phyloP scores from a whole-genome alignment of 2,329 filamentous ascomycete genomes.

The Endocalyx cinctus region DNA sequence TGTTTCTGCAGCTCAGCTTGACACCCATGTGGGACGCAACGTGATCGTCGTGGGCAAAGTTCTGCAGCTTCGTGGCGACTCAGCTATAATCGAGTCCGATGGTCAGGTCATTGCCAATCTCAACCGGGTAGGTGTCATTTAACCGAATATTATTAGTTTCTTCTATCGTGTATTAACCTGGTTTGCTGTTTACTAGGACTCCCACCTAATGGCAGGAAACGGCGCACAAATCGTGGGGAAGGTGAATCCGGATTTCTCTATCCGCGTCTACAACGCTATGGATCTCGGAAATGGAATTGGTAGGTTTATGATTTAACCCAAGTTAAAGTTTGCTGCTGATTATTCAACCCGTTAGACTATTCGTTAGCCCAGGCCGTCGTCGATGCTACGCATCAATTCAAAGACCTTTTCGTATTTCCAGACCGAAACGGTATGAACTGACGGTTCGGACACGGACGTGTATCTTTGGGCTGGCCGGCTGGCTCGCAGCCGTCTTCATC shows the following conservation, averaged over 20 bases:
- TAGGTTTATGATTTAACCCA: conserved; percentile 39
- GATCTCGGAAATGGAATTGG: conserved; percentile 68
- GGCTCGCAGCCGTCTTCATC: conserved; percentile 16
- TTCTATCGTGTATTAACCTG: no score
- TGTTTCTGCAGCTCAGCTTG: conserved; percentile 74
- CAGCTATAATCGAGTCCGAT: conserved; percentile 73
- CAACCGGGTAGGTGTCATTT: conserved; percentile 55
- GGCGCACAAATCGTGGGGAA: conserved; percentile 76
- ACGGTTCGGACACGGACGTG: conserved; percentile 27
- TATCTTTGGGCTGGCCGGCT: conserved; percentile 36
- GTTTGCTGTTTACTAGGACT: no score
- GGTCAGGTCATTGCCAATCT: conserved; percentile 71
- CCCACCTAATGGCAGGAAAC: conserved; percentile 64
- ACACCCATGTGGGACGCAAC: conserved; percentile 67
- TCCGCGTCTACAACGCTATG: conserved; percentile 65
- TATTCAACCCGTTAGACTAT: conserved; percentile 54
- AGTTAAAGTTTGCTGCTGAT: conserved; percentile 1
- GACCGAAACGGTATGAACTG: conserved; percentile 30
- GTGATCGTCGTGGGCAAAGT: conserved; percentile 87
- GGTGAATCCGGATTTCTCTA: conserved; percentile 66
- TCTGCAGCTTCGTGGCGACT: conserved; percentile 73
- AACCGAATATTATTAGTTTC: no score
- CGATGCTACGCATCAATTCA: conserved; percentile 77
- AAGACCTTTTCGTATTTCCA: conserved; percentile 70
- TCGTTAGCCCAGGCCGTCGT: conserved; percentile 73